Evolutionary conservation across 2,329 filamentous ascomycete species (phyloP), one percentile per base, ranked within the genome.

Genomic region (Pezicula radicicola): DNA sequence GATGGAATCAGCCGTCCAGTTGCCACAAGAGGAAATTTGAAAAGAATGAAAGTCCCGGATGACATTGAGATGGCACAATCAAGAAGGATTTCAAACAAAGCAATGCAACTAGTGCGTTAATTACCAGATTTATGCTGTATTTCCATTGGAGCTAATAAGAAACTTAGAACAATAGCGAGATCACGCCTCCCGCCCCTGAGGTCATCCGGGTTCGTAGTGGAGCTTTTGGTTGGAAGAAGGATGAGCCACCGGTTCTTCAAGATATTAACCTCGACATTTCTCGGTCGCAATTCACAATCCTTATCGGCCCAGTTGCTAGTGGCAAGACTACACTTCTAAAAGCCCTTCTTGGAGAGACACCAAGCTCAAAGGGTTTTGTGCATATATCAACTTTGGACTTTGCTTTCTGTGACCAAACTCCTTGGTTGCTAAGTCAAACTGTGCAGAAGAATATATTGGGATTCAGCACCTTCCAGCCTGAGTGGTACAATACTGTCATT

Each of bases 351-450:
- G 57, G 58, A 12, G 55, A 55, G 44, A 58, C 51, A 6, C 40
- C 44, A 10, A 53, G 47, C 19, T 49, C 48, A 3, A 50, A 50
- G 30, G 51, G 51, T n/a, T 53, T 53, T 12, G 43, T 53, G 16
- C 43, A 49, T 33, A 36, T 53, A 28, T 43, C 56, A 59, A 13
- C 48, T 8, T 21, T 30, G 2, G 30, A 51, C 10, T 30, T 70
- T 4, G 71, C 68, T 1, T 76, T 72, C 53, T 75, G 72, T 49
- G 67, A 70, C 42, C 74, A 77, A 50, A 62, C 60, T 0, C 69
- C 73, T 0, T 77, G 73, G 72, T 63, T 76, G 3, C 62, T 66
- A 4, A 75, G 75, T 50, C 63, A 58, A 2, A 68, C 68, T 0
- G 60, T 75, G 21, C 60, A 64, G 6, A 57, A 70, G 0, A 72